phyloP scores from a whole-genome alignment of 345 rosid species.

The Euclidium syriacum region DNA sequence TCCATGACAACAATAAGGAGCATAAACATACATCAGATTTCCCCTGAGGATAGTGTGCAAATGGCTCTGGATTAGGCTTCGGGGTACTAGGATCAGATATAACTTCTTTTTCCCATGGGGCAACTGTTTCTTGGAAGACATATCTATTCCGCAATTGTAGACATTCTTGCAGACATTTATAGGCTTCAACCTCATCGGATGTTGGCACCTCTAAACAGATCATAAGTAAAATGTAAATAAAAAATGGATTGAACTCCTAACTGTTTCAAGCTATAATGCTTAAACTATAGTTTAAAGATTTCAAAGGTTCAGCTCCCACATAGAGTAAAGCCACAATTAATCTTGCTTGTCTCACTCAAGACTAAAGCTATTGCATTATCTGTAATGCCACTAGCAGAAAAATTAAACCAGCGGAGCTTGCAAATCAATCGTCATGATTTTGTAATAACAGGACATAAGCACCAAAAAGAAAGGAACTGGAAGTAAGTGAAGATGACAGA shows the following conservation, averaged over 20 bases:
- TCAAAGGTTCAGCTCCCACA: constrained; percentile 1
- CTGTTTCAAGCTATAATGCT: neutral
- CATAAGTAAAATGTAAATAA: neutral
- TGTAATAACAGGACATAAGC: neutral
- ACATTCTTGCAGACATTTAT: constrained; percentile 80
- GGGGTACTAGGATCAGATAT: constrained; percentile 97
- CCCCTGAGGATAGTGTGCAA: constrained; percentile 64
- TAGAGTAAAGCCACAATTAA: neutral
- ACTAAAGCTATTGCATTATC: neutral
- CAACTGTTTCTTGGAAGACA: constrained; percentile 72
- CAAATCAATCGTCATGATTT: neutral
- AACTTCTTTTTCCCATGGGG: constrained; percentile 96
- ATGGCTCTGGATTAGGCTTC: constrained; percentile 87
- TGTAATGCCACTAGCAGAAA: neutral
- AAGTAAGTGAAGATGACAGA: neutral
- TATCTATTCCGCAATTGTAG: constrained; percentile 85
- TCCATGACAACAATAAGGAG: neutral
- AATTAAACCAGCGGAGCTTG: neutral
- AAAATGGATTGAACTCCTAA: neutral
- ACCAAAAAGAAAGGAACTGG: neutral
- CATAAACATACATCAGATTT: constrained; percentile 67
- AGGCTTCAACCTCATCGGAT: constrained; percentile 79
- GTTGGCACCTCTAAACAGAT: constrained; percentile 67
- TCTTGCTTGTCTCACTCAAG: neutral
- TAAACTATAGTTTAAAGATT: neutral